Percentiles rank a stretch among this genome's conserved stretches.
Evolutionary conservation across 1,284 basidiomycete species (phyloP).

Genomic region (Boletus holoroseus): DNA sequence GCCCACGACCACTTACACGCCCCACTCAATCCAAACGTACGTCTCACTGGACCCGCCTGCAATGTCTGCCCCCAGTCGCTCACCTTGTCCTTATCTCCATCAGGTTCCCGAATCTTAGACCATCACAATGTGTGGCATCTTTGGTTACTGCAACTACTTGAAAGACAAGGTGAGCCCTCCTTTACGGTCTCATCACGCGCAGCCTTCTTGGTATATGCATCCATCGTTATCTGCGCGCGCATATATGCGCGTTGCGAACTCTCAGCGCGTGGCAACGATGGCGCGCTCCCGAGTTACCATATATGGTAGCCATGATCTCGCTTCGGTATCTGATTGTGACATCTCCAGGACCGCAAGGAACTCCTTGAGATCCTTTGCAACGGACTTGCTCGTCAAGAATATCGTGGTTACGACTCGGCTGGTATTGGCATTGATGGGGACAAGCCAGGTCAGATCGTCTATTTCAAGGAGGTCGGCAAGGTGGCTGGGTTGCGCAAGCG

Average conservation of each 20-base stretch:
- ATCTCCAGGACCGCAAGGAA: slow-evolving; percentile 77
- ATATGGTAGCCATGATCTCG: slow-evolving; percentile 18
- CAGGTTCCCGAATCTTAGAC: slow-evolving; percentile 6
- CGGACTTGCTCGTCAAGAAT: slow-evolving; percentile 93
- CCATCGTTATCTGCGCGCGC: slow-evolving; percentile 9
- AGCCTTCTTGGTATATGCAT: neutral
- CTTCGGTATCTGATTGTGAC: slow-evolving; percentile 14
- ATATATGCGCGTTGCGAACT: slow-evolving; percentile 15
- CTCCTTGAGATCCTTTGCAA: slow-evolving; percentile 90
- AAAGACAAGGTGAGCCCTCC: slow-evolving; percentile 73
- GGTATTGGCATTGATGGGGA: slow-evolving; percentile 96
- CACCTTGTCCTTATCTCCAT: neutral
- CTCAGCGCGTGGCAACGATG: neutral
- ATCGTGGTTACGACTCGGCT: slow-evolving; percentile 97
- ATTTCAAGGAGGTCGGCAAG: slow-evolving; percentile 99
- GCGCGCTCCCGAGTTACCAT: slow-evolving; percentile 12
- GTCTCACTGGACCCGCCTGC: neutral
- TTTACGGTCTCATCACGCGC: slow-evolving; percentile 10
- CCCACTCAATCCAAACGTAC: slow-evolving; percentile 10
- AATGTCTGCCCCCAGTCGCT: neutral
- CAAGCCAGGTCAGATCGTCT: slow-evolving; percentile 68
- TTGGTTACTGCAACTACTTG: slow-evolving; percentile 90
- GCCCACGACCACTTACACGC: slow-evolving; percentile 9
- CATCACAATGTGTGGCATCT: slow-evolving; percentile 84
- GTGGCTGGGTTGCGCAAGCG: slow-evolving; percentile 91